These are phyloP conservation scores for Magnusiomyces tetraspermus DNA, from an alignment of 1,139 yeast species.

Conservation along the genomic window DNA sequence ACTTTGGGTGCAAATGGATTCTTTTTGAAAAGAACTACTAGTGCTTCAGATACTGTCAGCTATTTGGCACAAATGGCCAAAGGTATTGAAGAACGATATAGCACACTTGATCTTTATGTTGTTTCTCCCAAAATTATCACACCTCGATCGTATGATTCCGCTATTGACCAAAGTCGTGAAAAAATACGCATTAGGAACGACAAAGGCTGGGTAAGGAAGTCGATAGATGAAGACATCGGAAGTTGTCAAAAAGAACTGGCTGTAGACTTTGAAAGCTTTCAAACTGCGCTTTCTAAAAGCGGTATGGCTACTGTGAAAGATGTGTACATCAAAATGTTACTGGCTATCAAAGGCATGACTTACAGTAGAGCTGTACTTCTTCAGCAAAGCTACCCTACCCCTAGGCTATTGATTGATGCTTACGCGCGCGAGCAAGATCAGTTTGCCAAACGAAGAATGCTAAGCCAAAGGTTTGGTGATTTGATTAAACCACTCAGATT, in stretches of 20 bases:
- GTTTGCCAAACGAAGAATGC: slow-evolving; percentile 32
- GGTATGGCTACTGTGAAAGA: slow-evolving; percentile 67
- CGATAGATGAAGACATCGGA: slow-evolving; percentile 12
- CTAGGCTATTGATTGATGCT: slow-evolving; percentile 40
- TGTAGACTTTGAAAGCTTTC: slow-evolving; percentile 56
- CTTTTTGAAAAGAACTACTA: slow-evolving; percentile 56
- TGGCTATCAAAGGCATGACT: slow-evolving; percentile 73
- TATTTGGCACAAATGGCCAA: slow-evolving; percentile 52
- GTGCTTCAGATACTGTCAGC: slow-evolving; percentile 65
- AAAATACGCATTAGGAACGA: slow-evolving; percentile 15
- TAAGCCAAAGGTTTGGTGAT: slow-evolving; percentile 39
- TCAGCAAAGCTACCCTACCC: slow-evolving; percentile 59
- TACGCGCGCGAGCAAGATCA: slow-evolving; percentile 32
- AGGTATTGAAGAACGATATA: slow-evolving; percentile 25
- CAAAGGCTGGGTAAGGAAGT: slow-evolving; percentile 2
- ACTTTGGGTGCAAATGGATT: slow-evolving; percentile 60
- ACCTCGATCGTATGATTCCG: slow-evolving; percentile 19
- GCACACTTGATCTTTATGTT: slow-evolving; percentile 23
- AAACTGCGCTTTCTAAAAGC: slow-evolving; percentile 61
- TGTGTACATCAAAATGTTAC: slow-evolving; percentile 62
- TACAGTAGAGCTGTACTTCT: slow-evolving; percentile 75
- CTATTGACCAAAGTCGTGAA: slow-evolving; percentile 16
- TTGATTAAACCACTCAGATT: slow-evolving; percentile 56
- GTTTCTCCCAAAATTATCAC: slow-evolving; percentile 43
- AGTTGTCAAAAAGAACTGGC: slow-evolving; percentile 25